phyloP scores from a whole-genome alignment of 2,329 filamentous ascomycete species.

The Sarocladiaceae sp. region DNA sequence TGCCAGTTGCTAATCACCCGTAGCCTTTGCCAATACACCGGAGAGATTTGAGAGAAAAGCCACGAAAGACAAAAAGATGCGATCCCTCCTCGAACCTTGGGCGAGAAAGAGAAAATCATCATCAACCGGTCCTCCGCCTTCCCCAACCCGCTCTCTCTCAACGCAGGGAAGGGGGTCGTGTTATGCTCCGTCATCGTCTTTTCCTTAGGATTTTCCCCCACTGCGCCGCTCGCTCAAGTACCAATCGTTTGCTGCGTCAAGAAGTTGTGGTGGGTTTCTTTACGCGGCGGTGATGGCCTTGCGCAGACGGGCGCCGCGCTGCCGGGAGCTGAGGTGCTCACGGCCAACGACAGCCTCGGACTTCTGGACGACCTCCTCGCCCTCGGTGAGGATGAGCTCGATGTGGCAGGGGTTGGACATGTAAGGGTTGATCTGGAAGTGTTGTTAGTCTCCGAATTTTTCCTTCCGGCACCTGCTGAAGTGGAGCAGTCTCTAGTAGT shows the following conservation, averaged over 20 bases:
- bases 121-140: not conserved
- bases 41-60: conserved; percentile 11
- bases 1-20: conserved; percentile 13
- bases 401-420: conserved; percentile 99
- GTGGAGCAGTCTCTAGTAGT: not conserved
- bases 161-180: not conserved
- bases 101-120: not conserved
- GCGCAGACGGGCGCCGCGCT: conserved; percentile 69
- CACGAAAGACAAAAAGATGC: conserved; percentile 11
- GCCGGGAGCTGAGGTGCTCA: conserved; percentile 79
- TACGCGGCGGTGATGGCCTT: conserved; percentile 61
- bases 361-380: conserved; percentile 93
- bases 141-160: not conserved
- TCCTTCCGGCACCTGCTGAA: too few relatives aligned
- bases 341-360: conserved; percentile 71
- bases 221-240: conserved; percentile 11
- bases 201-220: conserved; percentile 11
- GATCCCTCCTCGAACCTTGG: not conserved
- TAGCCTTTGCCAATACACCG: conserved; percentile 14
- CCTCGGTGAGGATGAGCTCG: conserved; percentile 98
- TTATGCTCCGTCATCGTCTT: conserved; percentile 5
- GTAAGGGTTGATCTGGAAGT: conserved; percentile 91
- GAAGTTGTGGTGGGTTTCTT: conserved; percentile 17
- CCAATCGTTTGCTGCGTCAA: conserved; percentile 9
- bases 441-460: conserved; percentile 20